Conservation (phyloP, 495 filamentous ascomycete genomes). For the Tuber borchii region DNA sequence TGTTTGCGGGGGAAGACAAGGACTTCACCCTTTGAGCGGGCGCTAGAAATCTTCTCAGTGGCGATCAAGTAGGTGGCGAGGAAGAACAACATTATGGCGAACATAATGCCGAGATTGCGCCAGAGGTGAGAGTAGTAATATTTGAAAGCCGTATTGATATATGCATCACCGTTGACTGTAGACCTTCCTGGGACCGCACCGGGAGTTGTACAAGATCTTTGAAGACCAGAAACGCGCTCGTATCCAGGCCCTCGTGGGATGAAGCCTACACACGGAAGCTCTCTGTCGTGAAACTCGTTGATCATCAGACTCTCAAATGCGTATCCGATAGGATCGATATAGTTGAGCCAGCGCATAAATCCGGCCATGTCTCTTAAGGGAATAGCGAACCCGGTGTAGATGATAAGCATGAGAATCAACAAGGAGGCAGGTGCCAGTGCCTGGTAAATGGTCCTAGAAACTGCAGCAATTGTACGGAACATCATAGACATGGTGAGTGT, state of each 20-base stretch:
- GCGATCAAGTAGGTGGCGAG: constrained; percentile 59
- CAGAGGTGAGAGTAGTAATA: constrained; percentile 60
- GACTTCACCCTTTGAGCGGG: constrained; percentile 82
- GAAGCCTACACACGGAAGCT: constrained; percentile 57
- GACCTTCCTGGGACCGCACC: constrained; percentile 53
- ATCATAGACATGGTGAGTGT: constrained; percentile 68
- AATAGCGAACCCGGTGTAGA: constrained; percentile 88
- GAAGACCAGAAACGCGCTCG: constrained; percentile 42
- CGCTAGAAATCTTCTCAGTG: constrained; percentile 68
- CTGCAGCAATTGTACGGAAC: constrained; percentile 76
- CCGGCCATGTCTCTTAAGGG: constrained; percentile 67
- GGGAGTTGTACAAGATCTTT: constrained; percentile 50
- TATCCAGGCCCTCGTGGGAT: constrained; percentile 52
- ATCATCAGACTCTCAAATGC: constrained; percentile 83
- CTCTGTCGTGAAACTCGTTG: constrained; percentile 70
- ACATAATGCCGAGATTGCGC: constrained; percentile 74
- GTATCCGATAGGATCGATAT: constrained; percentile 77
- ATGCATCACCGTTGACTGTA: constrained; percentile 54
- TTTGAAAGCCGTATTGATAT: constrained; percentile 51
- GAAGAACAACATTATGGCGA: constrained; percentile 66
- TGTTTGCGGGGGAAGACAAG: constrained; percentile 76
- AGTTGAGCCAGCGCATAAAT: constrained; percentile 86
- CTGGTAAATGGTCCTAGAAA: constrained; percentile 70
- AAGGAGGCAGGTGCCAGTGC: constrained; percentile 78
- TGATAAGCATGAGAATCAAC: constrained; percentile 72